Conservation (phyloP, 2,329 filamentous ascomycete species). For the Aspergillus pseudoterreus region DNA sequence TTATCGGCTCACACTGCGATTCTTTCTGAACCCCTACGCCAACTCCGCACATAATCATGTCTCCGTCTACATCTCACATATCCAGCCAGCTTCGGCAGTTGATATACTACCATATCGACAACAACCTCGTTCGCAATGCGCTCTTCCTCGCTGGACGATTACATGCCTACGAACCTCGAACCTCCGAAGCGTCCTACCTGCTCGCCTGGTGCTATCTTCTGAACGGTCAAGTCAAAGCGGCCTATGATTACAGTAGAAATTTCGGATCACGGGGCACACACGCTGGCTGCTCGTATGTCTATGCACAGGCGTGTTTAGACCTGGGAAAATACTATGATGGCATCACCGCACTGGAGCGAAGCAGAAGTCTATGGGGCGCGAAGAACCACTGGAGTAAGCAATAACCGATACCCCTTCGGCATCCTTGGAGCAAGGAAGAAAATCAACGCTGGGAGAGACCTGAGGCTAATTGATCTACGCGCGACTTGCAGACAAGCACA, state of each 20-base stretch:
- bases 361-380: slow-evolving; percentile 68
- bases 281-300: slow-evolving; percentile 84
- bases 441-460: background rate
- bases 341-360: slow-evolving; percentile 77
- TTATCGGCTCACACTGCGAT: slow-evolving; percentile 1
- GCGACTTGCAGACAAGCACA: slow-evolving; percentile 60
- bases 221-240: slow-evolving; percentile 76
- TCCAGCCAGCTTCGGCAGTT: slow-evolving; percentile 61
- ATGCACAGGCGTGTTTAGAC: slow-evolving; percentile 80
- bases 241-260: slow-evolving; percentile 75
- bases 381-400: slow-evolving; percentile 72
- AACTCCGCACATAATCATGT: slow-evolving; percentile 42
- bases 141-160: slow-evolving; percentile 90
- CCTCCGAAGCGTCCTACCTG: slow-evolving; percentile 76
- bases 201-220: slow-evolving; percentile 81
- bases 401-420: background rate
- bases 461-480: slow-evolving; percentile 4
- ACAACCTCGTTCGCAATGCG: slow-evolving; percentile 82
- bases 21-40: background rate
- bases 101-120: slow-evolving; percentile 77
- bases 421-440: background rate
- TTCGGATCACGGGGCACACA: slow-evolving; percentile 69
- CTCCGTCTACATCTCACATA: slow-evolving; percentile 52
- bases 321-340: slow-evolving; percentile 78
- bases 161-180: slow-evolving; percentile 76